A percentile compares a stretch with the other conserved stretches of the same genome.
Evolutionary conservation across 345 rosid species (phyloP).

Genomic region (Dipteronia dyeriana): DNA sequence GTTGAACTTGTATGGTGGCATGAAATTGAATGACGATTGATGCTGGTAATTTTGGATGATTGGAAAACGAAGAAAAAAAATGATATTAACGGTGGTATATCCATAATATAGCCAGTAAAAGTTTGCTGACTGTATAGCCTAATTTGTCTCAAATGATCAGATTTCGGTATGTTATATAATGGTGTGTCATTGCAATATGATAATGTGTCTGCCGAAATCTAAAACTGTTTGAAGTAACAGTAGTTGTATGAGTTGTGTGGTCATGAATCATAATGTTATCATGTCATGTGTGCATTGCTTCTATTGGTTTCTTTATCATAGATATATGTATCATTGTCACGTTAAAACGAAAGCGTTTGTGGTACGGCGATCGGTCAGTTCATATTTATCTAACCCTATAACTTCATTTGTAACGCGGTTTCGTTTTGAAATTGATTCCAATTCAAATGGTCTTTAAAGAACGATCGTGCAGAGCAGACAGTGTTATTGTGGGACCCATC

Average conservation of each 20-base stretch:
- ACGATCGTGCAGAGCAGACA: constrained; percentile 10
- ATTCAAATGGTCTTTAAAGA: constrained; percentile 9
- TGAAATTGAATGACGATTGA: neutral
- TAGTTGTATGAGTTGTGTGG: neutral
- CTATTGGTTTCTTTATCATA: neutral
- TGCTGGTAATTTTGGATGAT: neutral
- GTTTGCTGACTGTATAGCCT: neutral
- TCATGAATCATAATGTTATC: neutral
- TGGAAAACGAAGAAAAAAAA: neutral
- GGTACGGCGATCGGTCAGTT: neutral
- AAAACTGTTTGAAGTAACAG: neutral
- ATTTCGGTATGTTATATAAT: too few species aligned
- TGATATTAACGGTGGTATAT: neutral
- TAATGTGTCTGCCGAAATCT: too few species aligned
- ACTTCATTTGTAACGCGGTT: constrained; percentile 11
- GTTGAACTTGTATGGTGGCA: neutral
- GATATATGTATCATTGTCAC: neutral
- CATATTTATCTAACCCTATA: neutral
- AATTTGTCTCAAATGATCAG: neutral
- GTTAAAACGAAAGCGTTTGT: neutral
- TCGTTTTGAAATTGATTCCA: constrained; percentile 8
- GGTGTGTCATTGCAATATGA: too few species aligned
- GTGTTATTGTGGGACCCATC: constrained; percentile 5
- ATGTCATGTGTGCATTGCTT: neutral
- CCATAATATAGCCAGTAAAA: too few species aligned